Evolutionary conservation across 805 yeast species (phyloP).

Genomic region (Brettanomyces bruxellensis): DNA sequence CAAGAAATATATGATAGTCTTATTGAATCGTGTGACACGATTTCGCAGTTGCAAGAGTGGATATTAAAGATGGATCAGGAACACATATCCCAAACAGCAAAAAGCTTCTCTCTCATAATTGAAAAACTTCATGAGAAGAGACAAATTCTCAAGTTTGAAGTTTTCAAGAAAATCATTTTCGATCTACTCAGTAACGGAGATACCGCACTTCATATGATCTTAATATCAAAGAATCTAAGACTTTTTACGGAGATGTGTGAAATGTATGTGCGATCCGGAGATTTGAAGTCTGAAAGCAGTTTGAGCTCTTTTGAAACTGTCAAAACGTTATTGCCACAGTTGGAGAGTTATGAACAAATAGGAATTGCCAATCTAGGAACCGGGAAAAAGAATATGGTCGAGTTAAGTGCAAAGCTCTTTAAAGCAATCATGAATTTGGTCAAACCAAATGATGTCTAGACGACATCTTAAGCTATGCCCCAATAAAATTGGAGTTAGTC

Average conservation of each 20-base stretch:
- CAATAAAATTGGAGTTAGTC: no score
- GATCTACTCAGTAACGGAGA: slow-evolving; percentile 6
- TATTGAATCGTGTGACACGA: slow-evolving; percentile 1
- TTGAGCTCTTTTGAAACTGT: neutral
- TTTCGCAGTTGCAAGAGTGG: slow-evolving; percentile 7
- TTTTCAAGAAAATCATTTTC: slow-evolving; percentile 7
- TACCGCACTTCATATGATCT: slow-evolving; percentile 1
- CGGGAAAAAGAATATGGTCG: no score
- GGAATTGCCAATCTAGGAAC: no score
- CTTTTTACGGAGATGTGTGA: slow-evolving; percentile 7
- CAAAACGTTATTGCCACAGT: no score
- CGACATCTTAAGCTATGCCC: no score
- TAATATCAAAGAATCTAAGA: slow-evolving; percentile 5
- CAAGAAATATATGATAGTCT: slow-evolving; percentile 11
- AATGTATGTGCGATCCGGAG: slow-evolving; percentile 6
- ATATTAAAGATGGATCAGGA: slow-evolving; percentile 3
- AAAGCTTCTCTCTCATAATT: slow-evolving; percentile 4
- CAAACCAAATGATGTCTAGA: no score
- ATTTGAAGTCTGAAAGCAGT: slow-evolving; percentile 8
- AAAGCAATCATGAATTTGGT: no score
- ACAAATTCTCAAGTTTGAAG: slow-evolving; percentile 5
- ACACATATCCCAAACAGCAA: neutral
- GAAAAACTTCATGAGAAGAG: slow-evolving; percentile 2
- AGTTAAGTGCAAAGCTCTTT: no score
- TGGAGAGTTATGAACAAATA: no score